Evolutionary conservation across 495 filamentous ascomycete species (phyloP).

Genomic region (Diplogelasinospora grovesii): DNA sequence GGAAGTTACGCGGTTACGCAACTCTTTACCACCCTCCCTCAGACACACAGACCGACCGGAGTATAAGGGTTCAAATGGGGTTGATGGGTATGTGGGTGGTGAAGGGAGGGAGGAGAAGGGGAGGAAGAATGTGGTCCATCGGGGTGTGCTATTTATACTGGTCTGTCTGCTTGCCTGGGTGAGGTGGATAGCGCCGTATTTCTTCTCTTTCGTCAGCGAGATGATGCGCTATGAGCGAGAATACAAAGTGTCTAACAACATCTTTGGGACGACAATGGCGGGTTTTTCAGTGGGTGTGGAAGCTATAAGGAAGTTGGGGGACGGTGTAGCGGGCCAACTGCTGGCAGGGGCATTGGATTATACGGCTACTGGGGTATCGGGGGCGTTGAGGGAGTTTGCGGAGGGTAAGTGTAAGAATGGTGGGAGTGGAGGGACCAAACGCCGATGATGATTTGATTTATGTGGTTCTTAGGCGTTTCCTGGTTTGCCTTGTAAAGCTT

Average conservation of each 20-base stretch:
- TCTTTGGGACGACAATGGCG: slow-evolving; percentile 1
- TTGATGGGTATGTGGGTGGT: no score
- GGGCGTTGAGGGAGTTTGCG: slow-evolving; percentile 17
- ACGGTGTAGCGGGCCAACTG: slow-evolving; percentile 1
- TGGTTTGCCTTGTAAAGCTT: no score
- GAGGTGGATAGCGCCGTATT: slow-evolving; percentile 4
- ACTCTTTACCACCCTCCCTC: background rate
- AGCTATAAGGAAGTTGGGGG: background rate
- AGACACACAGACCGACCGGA: background rate
- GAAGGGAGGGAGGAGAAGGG: background rate
- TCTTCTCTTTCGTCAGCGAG: background rate
- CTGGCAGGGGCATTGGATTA: slow-evolving; percentile 3
- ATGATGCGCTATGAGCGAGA: slow-evolving; percentile 10
- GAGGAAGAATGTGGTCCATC: slow-evolving; percentile 8
- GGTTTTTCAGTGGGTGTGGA: background rate
- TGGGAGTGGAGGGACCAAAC: no score
- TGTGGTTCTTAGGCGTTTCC: no score
- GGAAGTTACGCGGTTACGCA: slow-evolving; percentile 39
- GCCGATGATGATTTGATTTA: no score
- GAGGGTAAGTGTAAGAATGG: background rate
- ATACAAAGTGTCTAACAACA: slow-evolving; percentile 8
- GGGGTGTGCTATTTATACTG: slow-evolving; percentile 6
- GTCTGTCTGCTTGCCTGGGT: slow-evolving; percentile 4
- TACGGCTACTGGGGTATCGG: slow-evolving; percentile 9
- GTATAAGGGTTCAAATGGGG: background rate